Base-by-base conservation (phyloP, 129 eudicot genomes). In the Oenanthe sinensis region DNA sequence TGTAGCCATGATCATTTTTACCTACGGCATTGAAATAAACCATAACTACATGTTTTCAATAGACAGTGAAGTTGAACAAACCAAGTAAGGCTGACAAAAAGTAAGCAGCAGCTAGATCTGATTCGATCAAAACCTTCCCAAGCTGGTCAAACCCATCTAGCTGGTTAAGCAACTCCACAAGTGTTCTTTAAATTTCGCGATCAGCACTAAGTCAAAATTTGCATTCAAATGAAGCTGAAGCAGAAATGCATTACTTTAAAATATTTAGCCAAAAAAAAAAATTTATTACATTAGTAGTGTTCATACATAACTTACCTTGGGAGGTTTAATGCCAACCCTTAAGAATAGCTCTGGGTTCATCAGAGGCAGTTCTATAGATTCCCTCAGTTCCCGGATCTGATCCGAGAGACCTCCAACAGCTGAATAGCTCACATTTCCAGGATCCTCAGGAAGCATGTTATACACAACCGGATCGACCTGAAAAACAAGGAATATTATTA, bases 391-490 rank as follows among this genome's bases (percentile, higher is more conserved):
- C 39, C 97, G 87, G 74, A 96, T 92, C 84, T 96, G 99, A 87
- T 96, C 99, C 16, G 97, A 90, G 50, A 96, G 83, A 77, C 99
- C 99, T 77, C 99, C 99, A 68, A 96, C 97, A 26, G 99, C 97
- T 43, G 99, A 96, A 62, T 96, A 96, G 85, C 99, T 95, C 37
- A 95, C 84, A 73, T 95, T 95, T 11, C 99, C 99, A 79, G 99
- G 99, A 83, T 95, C 99, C 81, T 96, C 99, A 77, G 92, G 97
- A 81, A 92, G 93, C 97, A 96, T 92, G 80, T 90, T 96, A 82
- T 96, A 96, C 47, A 96, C 97, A 85, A 90, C 97, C 48, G 99
- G 99, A 87, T 96, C 97, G 12, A 96, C 99, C 98, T 93, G 84
- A 45, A 1, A 62, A 17, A 33, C 20, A 45, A 70, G 74, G 39